A percentile compares a stretch with the other conserved stretches of the same genome.
These are phyloP conservation scores for Phytophthora cryptogea DNA, from an alignment of 352 stramenopile species.

Conservation along the genomic window DNA sequence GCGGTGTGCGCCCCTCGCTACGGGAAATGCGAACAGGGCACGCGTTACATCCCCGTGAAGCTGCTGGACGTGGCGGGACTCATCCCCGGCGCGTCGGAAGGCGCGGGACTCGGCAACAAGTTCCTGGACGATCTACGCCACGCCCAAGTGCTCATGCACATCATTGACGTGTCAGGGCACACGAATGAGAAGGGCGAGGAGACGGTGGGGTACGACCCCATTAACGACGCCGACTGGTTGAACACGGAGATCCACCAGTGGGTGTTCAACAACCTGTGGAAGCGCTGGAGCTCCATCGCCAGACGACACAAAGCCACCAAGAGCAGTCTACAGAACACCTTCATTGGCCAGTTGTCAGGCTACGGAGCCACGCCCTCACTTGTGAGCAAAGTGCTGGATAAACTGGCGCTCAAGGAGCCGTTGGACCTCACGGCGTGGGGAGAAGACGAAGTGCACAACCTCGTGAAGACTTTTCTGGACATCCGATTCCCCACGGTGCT, in stretches of 20 bases:
- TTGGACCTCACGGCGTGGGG: conserved; percentile 58
- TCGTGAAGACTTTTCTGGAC: conserved; percentile 80
- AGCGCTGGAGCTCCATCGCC: conserved; percentile 79
- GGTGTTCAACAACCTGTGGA: conserved; percentile 91
- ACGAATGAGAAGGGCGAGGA: conserved; percentile 92
- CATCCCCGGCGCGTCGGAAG: conserved; percentile 87
- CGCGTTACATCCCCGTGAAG: conserved; percentile 84
- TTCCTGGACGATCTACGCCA: conserved; percentile 95
- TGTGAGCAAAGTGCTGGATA: conserved; percentile 73
- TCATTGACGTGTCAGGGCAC: conserved; percentile 87
- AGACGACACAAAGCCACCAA: conserved; percentile 77
- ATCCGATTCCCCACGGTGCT: conserved; percentile 88
- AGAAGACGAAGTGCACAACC: conserved; percentile 67
- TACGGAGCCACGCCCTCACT: conserved; percentile 81
- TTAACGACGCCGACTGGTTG: conserved; percentile 90
- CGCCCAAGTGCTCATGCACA: conserved; percentile 90
- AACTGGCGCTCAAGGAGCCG: conserved; percentile 64
- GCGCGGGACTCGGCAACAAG: conserved; percentile 97
- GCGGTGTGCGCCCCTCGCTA: conserved; percentile 72
- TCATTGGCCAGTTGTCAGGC: conserved; percentile 76
- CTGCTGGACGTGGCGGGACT: conserved; percentile 83
- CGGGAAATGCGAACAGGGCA: conserved; percentile 75
- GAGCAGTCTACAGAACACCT: conserved; percentile 65
- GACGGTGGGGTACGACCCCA: conserved; percentile 87
- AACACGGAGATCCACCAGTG: conserved; percentile 87